A percentile compares a stretch with the other conserved stretches of the same genome.
These are phyloP conservation scores for Cupressus sempervirens DNA, from an alignment of 75 land plant species.

Conservation along the genomic window DNA sequence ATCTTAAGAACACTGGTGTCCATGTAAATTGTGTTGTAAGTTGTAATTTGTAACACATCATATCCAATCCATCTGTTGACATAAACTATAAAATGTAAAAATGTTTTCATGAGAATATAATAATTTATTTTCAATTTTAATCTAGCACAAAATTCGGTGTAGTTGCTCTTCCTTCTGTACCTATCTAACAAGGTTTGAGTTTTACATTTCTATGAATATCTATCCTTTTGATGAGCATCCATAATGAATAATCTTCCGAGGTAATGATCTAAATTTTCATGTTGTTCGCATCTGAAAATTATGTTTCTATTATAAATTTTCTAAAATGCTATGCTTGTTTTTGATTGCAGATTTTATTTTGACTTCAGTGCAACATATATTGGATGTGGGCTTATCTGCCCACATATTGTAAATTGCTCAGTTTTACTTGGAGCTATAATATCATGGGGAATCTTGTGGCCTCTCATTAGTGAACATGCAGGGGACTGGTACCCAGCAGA, in stretches of 20 bases:
- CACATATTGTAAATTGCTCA: slow-evolving; percentile 58
- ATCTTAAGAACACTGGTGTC: too few relatives aligned
- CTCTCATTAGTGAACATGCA: slow-evolving; percentile 38
- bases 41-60: neutral
- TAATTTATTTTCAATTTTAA: neutral
- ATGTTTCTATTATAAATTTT: neutral
- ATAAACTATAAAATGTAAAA: neutral
- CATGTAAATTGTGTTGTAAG: neutral
- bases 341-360: slow-evolving; percentile 46
- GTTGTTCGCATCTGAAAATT: neutral
- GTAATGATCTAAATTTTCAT: neutral
- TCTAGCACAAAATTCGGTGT: neutral
- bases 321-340: neutral
- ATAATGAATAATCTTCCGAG: neutral
- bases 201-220: too few relatives aligned
- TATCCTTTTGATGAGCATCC: neutral
- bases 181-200: neutral
- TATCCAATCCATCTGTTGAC: neutral
- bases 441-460: slow-evolving; percentile 67
- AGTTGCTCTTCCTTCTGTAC: neutral
- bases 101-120: neutral
- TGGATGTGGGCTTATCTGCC: slow-evolving; percentile 70
- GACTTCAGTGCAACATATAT: slow-evolving; percentile 62
- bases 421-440: slow-evolving; percentile 54
- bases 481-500: slow-evolving; percentile 61